Evolutionary conservation across 192 early-diverging fungal genomes (phyloP).

Genomic region (Rhizophagus sp.): DNA sequence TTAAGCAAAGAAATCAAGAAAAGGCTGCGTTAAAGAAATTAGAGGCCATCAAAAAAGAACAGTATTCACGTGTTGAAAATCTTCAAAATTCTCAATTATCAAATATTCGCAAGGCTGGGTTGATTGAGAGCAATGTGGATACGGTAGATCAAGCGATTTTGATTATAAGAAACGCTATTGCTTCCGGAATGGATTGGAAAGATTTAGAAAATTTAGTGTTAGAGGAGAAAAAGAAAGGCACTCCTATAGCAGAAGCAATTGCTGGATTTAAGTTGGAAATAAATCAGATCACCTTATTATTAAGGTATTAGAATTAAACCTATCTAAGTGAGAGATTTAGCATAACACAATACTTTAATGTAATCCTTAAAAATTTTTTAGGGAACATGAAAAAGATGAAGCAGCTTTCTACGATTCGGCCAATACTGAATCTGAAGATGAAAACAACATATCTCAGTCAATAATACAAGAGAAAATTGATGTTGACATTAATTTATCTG

Average conservation of each 20-base stretch:
- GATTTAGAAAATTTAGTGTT: slow-evolving; percentile 87
- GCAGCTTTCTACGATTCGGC: slow-evolving; percentile 22
- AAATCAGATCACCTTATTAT: slow-evolving; percentile 75
- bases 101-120: slow-evolving; percentile 73
- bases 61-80: slow-evolving; percentile 74
- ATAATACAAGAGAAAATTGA: slow-evolving; percentile 59
- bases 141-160: slow-evolving; percentile 86
- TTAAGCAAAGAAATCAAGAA: slow-evolving; percentile 74
- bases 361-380: not conserved
- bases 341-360: not conserved
- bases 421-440: slow-evolving; percentile 41
- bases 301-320: slow-evolving; percentile 42
- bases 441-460: slow-evolving; percentile 51
- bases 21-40: slow-evolving; percentile 78
- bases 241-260: slow-evolving; percentile 82
- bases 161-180: slow-evolving; percentile 86
- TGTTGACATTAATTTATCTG: slow-evolving; percentile 85
- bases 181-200: slow-evolving; percentile 94
- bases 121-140: slow-evolving; percentile 84
- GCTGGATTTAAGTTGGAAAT: slow-evolving; percentile 70
- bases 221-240: slow-evolving; percentile 76
- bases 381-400: slow-evolving; percentile 7
- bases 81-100: slow-evolving; percentile 71
- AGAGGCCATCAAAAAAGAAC: slow-evolving; percentile 76
- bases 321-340: not conserved